phyloP scores from a whole-genome alignment of 352 stramenopile genomes.

The Phytophthora kernoviae region DNA sequence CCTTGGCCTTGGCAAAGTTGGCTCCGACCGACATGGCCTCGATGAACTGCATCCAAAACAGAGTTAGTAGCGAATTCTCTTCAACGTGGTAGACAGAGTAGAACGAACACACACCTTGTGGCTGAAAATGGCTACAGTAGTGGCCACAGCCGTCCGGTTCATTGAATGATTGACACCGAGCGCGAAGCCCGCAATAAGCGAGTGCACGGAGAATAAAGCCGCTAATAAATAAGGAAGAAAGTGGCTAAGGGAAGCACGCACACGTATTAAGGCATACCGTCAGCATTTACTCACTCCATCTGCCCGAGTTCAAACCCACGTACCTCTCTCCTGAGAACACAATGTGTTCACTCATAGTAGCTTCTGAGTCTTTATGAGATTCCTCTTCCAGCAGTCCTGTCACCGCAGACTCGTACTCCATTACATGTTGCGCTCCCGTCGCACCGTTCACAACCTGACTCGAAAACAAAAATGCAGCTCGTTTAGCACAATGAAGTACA shows the following conservation, averaged over 20 bases:
- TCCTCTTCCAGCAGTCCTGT: slow-evolving; percentile 29
- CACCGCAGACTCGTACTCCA: slow-evolving; percentile 30
- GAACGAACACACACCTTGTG: slow-evolving; percentile 48
- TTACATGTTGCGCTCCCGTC: slow-evolving; percentile 3
- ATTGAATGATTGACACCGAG: slow-evolving; percentile 61
- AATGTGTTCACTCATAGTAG: slow-evolving; percentile 61
- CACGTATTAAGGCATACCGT: slow-evolving; percentile 9
- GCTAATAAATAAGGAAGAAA: slow-evolving; percentile 67
- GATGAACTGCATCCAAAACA: slow-evolving; percentile 43
- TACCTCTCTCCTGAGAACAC: slow-evolving; percentile 63
- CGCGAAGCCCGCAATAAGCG: slow-evolving; percentile 67
- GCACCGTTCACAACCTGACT: slow-evolving; percentile 21
- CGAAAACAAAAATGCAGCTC: not conserved
- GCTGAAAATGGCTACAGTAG: slow-evolving; percentile 67
- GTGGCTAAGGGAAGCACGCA: slow-evolving; percentile 25
- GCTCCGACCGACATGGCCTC: slow-evolving; percentile 68
- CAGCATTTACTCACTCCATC: not conserved
- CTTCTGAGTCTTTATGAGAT: slow-evolving; percentile 25
- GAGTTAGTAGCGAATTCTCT: slow-evolving; percentile 6
- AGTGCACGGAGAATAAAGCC: slow-evolving; percentile 69
- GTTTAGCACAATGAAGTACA: not conserved
- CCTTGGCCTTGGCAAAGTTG: slow-evolving; percentile 67
- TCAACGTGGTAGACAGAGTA: not conserved
- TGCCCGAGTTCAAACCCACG: not conserved
- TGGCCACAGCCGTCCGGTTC: slow-evolving; percentile 57